Percentiles rank a stretch among this genome's conserved stretches.
These are phyloP conservation scores for Tricholoma furcatifolium DNA, from an alignment of 768 basidiomycete species.

Conservation along the genomic window DNA sequence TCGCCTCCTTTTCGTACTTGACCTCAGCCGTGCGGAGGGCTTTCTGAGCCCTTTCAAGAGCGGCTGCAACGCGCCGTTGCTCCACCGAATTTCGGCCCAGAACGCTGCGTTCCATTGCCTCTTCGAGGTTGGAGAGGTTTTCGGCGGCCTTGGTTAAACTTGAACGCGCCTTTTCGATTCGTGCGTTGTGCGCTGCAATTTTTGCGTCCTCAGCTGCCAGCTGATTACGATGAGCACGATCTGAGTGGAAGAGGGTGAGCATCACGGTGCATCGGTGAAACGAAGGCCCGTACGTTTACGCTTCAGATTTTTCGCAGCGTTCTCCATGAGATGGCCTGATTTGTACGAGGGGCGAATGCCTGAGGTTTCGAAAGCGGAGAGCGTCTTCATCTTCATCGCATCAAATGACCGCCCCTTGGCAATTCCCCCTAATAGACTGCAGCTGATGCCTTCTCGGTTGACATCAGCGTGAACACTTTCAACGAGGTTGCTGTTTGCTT, in stretches of 20 bases:
- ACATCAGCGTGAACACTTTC: too few species aligned
- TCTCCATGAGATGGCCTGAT: neutral
- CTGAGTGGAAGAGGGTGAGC: neutral
- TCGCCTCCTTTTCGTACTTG: neutral
- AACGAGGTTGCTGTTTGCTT: too few species aligned
- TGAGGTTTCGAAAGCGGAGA: neutral
- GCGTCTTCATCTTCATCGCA: neutral
- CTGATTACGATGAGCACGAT: neutral
- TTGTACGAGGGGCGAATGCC: neutral
- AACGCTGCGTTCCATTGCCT: neutral
- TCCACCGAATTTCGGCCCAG: neutral
- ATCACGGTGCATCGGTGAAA: neutral
- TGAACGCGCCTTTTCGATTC: neutral
- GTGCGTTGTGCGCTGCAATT: neutral
- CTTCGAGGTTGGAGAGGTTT: neutral
- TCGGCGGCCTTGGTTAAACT: neutral
- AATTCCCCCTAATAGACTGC: too few species aligned
- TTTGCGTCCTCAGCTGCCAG: conserved; percentile 5
- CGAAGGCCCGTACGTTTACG: neutral
- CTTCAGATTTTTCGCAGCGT: conserved; percentile 1
- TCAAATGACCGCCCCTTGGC: too few species aligned
- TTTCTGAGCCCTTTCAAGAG: neutral
- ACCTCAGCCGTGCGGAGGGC: neutral
- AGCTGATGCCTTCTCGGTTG: too few species aligned
- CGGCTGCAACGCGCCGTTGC: neutral